Base-by-base conservation (phyloP, 2,329 filamentous ascomycete genomes). In the Aspergillus cejpii region DNA sequence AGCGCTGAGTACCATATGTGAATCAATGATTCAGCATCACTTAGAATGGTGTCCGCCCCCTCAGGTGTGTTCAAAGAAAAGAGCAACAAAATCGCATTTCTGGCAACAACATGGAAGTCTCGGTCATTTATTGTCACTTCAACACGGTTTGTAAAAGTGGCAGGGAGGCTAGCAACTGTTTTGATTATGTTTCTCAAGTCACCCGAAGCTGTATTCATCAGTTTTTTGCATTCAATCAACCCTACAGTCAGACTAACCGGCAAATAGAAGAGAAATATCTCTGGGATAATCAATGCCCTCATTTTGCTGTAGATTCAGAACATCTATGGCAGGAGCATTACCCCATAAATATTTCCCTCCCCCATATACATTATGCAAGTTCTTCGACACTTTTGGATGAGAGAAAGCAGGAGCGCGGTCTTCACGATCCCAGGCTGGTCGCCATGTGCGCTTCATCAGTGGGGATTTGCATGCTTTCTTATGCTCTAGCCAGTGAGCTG, bases 1-100 rank as follows among this genome's bases (percentile, higher is more conserved):
- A 64, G 41, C 1, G 67, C 65, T 0, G 72, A 76, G 53, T 74
- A 75, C 72, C 71, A 75, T 3, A 73, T 6, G 51, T 74, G 70
- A 1, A 72, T 49, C n/a, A n/a, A n/a, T n/a, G n/a, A n/a, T n/a
- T n/a, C n/a, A n/a, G n/a, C n/a, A n/a, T n/a, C n/a, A n/a, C n/a
- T n/a, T n/a, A n/a, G n/a, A 36, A 73, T 71, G 12, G 56, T 57
- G 0, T 62, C 58, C 2, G 56, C 49, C 1, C 60, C 62, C 5
- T 47, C 45, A 0, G 58, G 47, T 0, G 48, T 31, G 0, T 60
- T 48, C 6, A 63, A 43, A 0, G 61, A 60, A 3, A 67, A 43
- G 3, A 75, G 60, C 1, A 74, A 56, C 11, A 75, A 43, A 3
- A 71, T 64, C 10, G 48, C 47, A 45, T 73, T 74, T 1, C 70